Evolutionary conservation across 768 basidiomycete species (phyloP), one percentile per base, ranked within the genome.

Genomic region (Suillus hirtellus): DNA sequence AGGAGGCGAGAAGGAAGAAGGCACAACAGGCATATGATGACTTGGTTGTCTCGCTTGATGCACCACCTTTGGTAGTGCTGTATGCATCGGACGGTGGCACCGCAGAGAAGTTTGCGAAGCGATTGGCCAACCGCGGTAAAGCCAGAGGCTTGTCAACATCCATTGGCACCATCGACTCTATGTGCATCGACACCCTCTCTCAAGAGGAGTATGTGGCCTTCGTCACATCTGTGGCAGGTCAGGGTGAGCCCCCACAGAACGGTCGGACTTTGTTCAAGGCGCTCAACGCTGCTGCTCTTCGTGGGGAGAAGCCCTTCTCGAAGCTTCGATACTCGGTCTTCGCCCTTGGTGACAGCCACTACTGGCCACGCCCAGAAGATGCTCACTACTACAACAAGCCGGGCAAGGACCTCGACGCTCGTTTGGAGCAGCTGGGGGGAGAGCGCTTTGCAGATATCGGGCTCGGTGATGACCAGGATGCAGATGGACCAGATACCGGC

Each of bases 321-420:
- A 88, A 88, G 65, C 79, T 95, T 64, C 89, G 85, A 71, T 92
- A 86, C 75, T 77, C 89, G 60, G 95, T 99, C 50, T 97, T 99
- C 68, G 96, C 82, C 55, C 90, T 99, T 87, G 97, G 97, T 65
- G 97, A 99, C 76, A 96, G 92, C 74, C 96, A 97, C 77, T 99
- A 99, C 79, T 99, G 97, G 97, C 97, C 97, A 10, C 86, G 97
- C 47, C 84, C 92, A 19, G 95, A 99, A 75, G 97, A 99, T 71
- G 89, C 89, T n/a, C 92, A 94, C 70, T 99, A 96, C 77, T 99
- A 98, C 82, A 99, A 99, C 84, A 97, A 95, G 77, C 89, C 96
- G 0, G 85, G 88, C 19, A 96, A 95, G 77, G 96, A 99, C 65
- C 86, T 99, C 59, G 89, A 95, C 77, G 78, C 82, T 27, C 88